Evolutionary conservation across 78 protist species (phyloP), one percentile per base, ranked within the genome.

Genomic region (Parvularia atlantis): DNA sequence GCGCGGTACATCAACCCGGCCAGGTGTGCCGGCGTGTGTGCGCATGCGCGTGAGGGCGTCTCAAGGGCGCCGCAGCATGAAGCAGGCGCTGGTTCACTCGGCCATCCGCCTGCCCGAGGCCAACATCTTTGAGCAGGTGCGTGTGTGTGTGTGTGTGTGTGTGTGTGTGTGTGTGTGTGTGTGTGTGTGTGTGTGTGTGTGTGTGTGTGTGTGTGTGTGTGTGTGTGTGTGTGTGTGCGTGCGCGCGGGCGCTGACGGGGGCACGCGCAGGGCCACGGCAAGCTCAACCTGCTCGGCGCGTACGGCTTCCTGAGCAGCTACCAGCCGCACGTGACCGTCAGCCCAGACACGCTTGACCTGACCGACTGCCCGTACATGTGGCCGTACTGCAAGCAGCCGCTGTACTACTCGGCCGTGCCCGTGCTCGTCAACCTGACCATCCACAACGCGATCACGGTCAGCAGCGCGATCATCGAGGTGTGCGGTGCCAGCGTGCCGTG

Each of bases 341-440:
- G 53, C 20, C 93, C 93, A 2, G 26, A 78, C 0, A 19, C 50
- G 1, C 59, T 84, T n/a, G 91, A 91, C 36, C 59, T 86, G 56
- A 76, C 81, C 6, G 66, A 74, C 0, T 91, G 96, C 52, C 91
- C 89, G 0, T 83, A 75, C 67, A 33, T 78, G 26, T 93, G 96
- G 96, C 97, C 97, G 22, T 91, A 78, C 72, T 93, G 97, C 65
- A 26, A 86, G 30, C 93, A 87, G 61, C 91, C 93, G 24, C 50
- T 91, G 73, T 89, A 84, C 65, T 53, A 78, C 53, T 35, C 81
- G n/a, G 74, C 66, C 19, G 1, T 69, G 71, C 96, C 96, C 20
- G 48, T 77, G 5, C 56, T 80, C 2, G 80, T 83, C 39, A 93
- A 93, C 57, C 46, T 91, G 20, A 93, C 95, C 44, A 31, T 93